Base-by-base conservation (phyloP, 371 early-diverging fungal genomes). In the Mucor mucedo region DNA sequence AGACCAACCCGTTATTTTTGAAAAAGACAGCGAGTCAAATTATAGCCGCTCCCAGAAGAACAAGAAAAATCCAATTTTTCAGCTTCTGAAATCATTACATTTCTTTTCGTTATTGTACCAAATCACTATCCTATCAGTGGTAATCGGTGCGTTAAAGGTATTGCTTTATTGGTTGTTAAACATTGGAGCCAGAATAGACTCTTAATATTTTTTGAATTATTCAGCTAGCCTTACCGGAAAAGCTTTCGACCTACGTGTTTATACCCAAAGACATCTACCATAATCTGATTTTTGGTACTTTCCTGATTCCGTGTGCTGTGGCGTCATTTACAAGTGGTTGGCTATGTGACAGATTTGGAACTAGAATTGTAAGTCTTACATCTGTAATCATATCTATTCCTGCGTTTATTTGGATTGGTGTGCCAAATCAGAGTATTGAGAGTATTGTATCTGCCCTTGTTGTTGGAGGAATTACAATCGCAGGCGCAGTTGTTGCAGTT, bases 381-480 rank as follows among this genome's bases (percentile, higher is more conserved):
- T 57, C 53, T 28, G 16, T 40, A 4, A 52, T 67, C 39, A 55
- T 67, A 13, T 55, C 42, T 2, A 49, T 60, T 11, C 66, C 66
- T 14, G 41, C 60, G 8, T 65, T 60, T n/a, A 60, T 65, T n/a
- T 65, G 66, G 66, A 41, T 65, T 4, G 66, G 66, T 38, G 55
- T 65, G 3, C 66, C 66, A 6, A 48, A 65, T 27, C 53, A 65
- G 27, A 42, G 33, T 27, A 33, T 65, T 3, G 60, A 59, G 27
- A 60, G 66, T n/a, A 21, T 65, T 8, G 60, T 65, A 13, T 28
- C 66, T 2, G 66, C 66, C 9, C 28, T 65, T 3, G 29, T 45
- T 10, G 40, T 65, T 29, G 45, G 45, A 2, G 66, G 60, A 2
- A 55, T 49, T 1, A 55, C 60, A 4, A 41, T 60, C 14, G 41